These are phyloP conservation scores for Trypanosomatidae sp. DNA, from an alignment of 208 protist genomes.

Conservation along the genomic window DNA sequence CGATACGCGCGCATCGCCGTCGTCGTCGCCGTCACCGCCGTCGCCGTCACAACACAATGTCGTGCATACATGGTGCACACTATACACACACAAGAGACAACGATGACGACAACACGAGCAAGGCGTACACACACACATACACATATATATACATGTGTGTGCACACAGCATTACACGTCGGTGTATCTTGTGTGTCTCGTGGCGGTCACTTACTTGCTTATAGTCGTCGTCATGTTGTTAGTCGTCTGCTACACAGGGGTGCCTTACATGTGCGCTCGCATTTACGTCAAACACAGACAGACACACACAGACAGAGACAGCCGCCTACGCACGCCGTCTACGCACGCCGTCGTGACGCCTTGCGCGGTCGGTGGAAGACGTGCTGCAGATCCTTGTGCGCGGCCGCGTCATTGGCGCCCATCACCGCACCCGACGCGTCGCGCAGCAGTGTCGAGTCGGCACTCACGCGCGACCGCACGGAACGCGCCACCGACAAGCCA, in stretches of 20 bases:
- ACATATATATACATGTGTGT: background rate
- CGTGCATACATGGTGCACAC: background rate
- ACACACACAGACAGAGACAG: no score
- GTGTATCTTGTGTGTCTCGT: no score
- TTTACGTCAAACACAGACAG: no score
- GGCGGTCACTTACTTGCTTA: no score
- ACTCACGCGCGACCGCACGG: conserved; percentile 23
- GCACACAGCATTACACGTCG: background rate
- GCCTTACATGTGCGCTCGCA: no score
- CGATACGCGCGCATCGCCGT: conserved; percentile 33
- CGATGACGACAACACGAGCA: conserved; percentile 1
- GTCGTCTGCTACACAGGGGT: no score
- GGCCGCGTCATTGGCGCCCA: conserved; percentile 9
- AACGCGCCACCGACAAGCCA: conserved; percentile 53
- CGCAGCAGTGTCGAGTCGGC: conserved; percentile 63
- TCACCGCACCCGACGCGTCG: conserved; percentile 30
- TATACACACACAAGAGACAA: conserved; percentile 4
- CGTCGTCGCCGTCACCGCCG: background rate
- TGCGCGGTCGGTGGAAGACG: conserved; percentile 57
- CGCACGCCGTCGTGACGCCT: conserved; percentile 6
- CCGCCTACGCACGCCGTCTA: no score
- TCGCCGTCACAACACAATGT: conserved; percentile 1
- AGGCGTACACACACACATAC: background rate
- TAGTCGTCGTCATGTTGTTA: no score
- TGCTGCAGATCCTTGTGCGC: conserved; percentile 43